Conservation (phyloP, 768 basidiomycete genomes). For the Russula abietina region DNA sequence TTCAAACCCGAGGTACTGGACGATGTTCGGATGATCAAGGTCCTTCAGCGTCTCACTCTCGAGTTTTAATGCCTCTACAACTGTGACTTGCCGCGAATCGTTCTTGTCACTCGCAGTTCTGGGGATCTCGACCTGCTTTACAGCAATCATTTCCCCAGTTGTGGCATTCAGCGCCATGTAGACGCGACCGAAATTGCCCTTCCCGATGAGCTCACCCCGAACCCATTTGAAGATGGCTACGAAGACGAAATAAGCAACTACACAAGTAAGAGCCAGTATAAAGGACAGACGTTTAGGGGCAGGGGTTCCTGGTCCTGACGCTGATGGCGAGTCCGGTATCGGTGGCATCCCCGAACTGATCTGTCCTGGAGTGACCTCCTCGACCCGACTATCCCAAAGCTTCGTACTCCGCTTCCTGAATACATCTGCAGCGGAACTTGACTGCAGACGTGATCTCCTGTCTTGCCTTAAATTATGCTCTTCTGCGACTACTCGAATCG, state of each 20-base stretch:
- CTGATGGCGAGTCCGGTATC: constrained; percentile 53
- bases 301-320: constrained; percentile 32
- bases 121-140: constrained; percentile 97
- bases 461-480: constrained; percentile 78
- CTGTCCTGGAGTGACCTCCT: constrained; percentile 83
- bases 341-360: constrained; percentile 42
- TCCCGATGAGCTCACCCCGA: constrained; percentile 94
- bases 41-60: constrained; percentile 97
- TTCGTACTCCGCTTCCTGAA: constrained; percentile 85
- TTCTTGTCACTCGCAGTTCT: constrained; percentile 86
- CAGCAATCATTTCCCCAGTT: constrained; percentile 98
- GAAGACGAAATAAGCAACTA: constrained; percentile 10
- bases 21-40: constrained; percentile 94
- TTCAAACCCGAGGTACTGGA: constrained; percentile 94
- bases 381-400: constrained; percentile 89
- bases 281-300: constrained; percentile 56
- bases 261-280: constrained; percentile 1
- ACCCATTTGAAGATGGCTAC: constrained; percentile 96
- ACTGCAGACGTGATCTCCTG: constrained; percentile 56
- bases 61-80: constrained; percentile 87
- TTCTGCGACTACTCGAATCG: constrained; percentile 86
- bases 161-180: constrained; percentile 95
- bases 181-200: constrained; percentile 93
- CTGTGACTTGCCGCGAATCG: constrained; percentile 74
- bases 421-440: constrained; percentile 43